Conservation (phyloP, 148 eudicot species). For the Nyssa sinensis region DNA sequence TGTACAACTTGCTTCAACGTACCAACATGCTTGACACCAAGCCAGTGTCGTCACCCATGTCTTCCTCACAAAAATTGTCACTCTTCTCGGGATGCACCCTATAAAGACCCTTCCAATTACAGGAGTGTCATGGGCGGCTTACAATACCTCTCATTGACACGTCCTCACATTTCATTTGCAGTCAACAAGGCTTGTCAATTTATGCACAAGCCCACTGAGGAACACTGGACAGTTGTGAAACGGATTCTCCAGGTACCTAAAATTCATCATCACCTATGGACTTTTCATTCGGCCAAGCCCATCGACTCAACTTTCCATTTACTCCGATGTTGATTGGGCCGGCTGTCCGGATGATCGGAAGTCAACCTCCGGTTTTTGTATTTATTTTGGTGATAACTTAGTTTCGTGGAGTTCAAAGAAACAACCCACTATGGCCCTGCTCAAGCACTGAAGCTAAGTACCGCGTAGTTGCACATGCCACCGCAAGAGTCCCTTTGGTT, state of each 20-base stretch:
- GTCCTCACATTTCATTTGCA: neutral
- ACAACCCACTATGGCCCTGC: too few species aligned
- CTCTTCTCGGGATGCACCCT: neutral
- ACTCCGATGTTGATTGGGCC: neutral
- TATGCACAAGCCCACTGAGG: neutral
- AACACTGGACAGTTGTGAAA: neutral
- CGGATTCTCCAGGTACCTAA: neutral
- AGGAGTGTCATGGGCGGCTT: neutral
- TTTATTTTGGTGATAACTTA: too few species aligned
- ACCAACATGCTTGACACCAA: neutral
- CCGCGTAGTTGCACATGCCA: too few species aligned
- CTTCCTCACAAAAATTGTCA: too few species aligned
- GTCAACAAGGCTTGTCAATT: neutral
- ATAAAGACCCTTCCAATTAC: neutral
- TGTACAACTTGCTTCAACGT: neutral
- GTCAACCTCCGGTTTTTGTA: too few species aligned
- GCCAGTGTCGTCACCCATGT: neutral
- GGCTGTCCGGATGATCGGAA: too few species aligned
- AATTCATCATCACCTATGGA: neutral
- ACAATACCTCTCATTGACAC: neutral
- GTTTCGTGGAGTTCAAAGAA: too few species aligned
- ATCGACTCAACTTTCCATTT: neutral
- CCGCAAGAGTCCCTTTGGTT: too few species aligned
- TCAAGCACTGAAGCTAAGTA: too few species aligned
- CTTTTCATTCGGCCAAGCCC: neutral